A percentile compares a stretch with the other conserved stretches of the same genome.
Conservation (phyloP, 2,329 filamentous ascomycete species). For the Lasiodiplodia hormozganensis region DNA sequence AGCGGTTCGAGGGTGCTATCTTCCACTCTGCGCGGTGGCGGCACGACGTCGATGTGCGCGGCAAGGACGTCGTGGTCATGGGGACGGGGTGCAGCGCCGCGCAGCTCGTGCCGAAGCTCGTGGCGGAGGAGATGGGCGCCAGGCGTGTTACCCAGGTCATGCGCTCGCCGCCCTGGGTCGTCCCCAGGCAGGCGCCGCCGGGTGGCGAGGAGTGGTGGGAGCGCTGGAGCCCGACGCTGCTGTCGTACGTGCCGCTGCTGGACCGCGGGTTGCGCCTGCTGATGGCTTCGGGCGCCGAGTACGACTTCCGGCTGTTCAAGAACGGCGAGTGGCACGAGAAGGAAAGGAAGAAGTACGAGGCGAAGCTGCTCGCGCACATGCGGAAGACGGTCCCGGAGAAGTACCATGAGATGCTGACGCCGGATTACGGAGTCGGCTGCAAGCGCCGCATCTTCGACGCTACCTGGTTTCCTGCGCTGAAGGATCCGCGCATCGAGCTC, state of each 20-base stretch:
- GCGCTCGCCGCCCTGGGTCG: slow-evolving; percentile 64
- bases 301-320: slow-evolving; percentile 57
- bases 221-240: slow-evolving; percentile 55
- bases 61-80: slow-evolving; percentile 64
- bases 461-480: slow-evolving; percentile 61
- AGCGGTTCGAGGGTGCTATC: slow-evolving; percentile 61
- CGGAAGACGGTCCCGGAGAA: slow-evolving; percentile 60
- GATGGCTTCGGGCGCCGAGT: slow-evolving; percentile 52
- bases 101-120: slow-evolving; percentile 62
- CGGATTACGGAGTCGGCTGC: slow-evolving; percentile 68
- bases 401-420: slow-evolving; percentile 68
- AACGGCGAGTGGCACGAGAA: slow-evolving; percentile 46
- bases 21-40: slow-evolving; percentile 67
- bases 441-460: slow-evolving; percentile 69
- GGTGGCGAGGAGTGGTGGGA: slow-evolving; percentile 52
- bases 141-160: slow-evolving; percentile 67
- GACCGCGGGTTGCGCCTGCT: slow-evolving; percentile 54
- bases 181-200: slow-evolving; percentile 49
- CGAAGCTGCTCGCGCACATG: slow-evolving; percentile 56
- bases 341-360: slow-evolving; percentile 49
- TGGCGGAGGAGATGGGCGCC: slow-evolving; percentile 52
- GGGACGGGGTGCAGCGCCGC: slow-evolving; percentile 66
- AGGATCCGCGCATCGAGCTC: slow-evolving; percentile 61
- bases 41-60: slow-evolving; percentile 57
- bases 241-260: slow-evolving; percentile 59